phyloP scores from a whole-genome alignment of 2,329 filamentous ascomycete species.

The Penicillium griseofulvum region DNA sequence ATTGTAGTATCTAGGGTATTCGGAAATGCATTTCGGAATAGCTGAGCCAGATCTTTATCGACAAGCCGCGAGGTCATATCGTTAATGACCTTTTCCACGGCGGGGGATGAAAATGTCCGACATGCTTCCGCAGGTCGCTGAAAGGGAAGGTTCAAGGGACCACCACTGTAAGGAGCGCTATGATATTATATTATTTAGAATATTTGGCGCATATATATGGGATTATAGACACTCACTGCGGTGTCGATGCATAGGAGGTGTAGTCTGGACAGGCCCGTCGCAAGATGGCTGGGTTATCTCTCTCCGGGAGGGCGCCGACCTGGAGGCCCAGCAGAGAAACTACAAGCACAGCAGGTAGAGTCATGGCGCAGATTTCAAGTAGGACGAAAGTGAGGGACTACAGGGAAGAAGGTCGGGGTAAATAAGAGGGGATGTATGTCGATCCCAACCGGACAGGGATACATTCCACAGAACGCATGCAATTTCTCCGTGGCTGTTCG shows the following conservation, averaged over 20 bases:
- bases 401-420: conserved; percentile 6
- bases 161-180: conserved; percentile 75
- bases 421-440: conserved; percentile 20
- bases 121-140: conserved; percentile 79
- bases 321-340: conserved; percentile 16
- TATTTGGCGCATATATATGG: neutral
- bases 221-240: conserved; percentile 53
- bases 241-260: conserved; percentile 55
- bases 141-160: conserved; percentile 75
- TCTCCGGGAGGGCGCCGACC: conserved; percentile 16
- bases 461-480: conserved; percentile 15
- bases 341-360: conserved; percentile 10
- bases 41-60: conserved; percentile 80
- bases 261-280: conserved; percentile 64
- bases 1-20: conserved; percentile 89
- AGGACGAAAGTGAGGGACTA: neutral
- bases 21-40: conserved; percentile 95
- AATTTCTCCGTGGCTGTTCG: neutral
- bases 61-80: conserved; percentile 77
- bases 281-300: conserved; percentile 29
- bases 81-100: conserved; percentile 83
- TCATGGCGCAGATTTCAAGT: conserved; percentile 7
- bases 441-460: conserved; percentile 20
- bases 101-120: conserved; percentile 81
- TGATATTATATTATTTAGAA: neutral